phyloP scores from a whole-genome alignment of 2,329 filamentous ascomycete species.

The Fusarium phyllophilum region DNA sequence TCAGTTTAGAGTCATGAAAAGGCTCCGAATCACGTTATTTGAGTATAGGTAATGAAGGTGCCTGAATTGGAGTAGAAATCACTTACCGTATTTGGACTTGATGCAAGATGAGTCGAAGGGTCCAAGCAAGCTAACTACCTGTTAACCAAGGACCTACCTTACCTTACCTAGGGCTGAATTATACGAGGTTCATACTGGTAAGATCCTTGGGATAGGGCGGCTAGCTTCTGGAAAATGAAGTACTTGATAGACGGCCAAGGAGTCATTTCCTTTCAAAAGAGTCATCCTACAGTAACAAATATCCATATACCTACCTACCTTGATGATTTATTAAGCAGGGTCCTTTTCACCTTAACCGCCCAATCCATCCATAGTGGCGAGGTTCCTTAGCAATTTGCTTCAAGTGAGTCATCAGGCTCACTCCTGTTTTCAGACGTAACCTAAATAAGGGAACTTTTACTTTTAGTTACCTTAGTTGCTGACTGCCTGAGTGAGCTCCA shows the following conservation, averaged over 20 bases:
- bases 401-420: slow-evolving; percentile 21
- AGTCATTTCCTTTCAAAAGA: slow-evolving; percentile 13
- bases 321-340: background rate
- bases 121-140: background rate
- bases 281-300: background rate
- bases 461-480: background rate
- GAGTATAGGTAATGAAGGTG: background rate
- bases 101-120: slow-evolving; percentile 39
- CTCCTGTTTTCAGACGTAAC: slow-evolving; percentile 10
- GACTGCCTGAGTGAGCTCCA: background rate
- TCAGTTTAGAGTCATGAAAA: slow-evolving; percentile 7
- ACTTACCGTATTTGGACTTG: slow-evolving; percentile 33
- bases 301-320: background rate
- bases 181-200: background rate
- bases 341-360: background rate
- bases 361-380: background rate
- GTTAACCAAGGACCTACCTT: background rate
- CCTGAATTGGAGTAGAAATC: background rate
- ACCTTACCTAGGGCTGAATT: slow-evolving; percentile 3
- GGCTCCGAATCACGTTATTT: background rate
- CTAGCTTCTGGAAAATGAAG: background rate
- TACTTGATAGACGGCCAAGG: background rate
- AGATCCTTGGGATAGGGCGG: background rate
- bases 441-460: background rate
- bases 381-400: background rate